Percentiles rank a stretch among this genome's conserved stretches.
These are phyloP conservation scores for Plasmodium relictum DNA, from an alignment of 169 alveolate species.

Conservation along the genomic window DNA sequence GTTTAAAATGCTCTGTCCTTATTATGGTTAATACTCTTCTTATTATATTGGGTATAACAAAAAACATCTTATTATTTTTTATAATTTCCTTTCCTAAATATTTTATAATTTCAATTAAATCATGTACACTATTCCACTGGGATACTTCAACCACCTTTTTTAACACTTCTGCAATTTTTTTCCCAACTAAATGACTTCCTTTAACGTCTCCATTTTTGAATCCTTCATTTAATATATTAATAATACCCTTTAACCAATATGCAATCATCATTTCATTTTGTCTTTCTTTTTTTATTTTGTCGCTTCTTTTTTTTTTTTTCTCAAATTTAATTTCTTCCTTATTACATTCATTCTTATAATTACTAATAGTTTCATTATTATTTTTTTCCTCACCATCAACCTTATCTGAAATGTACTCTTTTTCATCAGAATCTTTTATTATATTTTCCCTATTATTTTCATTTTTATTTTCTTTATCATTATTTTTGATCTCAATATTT, in stretches of 20 bases:
- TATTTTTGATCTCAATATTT: too few relatives aligned
- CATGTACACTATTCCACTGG: slow-evolving; percentile 66
- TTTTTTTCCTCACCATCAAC: too few relatives aligned
- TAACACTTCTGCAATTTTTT: slow-evolving; percentile 66
- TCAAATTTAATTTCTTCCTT: slow-evolving; percentile 60
- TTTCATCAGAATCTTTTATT: too few relatives aligned
- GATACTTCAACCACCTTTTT: slow-evolving; percentile 67
- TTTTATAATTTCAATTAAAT: slow-evolving; percentile 71
- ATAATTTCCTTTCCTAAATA: slow-evolving; percentile 73
- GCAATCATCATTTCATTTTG: slow-evolving; percentile 64
- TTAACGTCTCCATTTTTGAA: slow-evolving; percentile 59
- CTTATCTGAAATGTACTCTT: too few relatives aligned
- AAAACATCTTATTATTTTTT: slow-evolving; percentile 65
- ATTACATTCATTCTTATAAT: slow-evolving; percentile 8
- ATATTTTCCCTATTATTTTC: too few relatives aligned
- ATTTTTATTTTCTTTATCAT: too few relatives aligned
- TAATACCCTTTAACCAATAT: slow-evolving; percentile 75
- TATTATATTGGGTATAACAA: slow-evolving; percentile 60
- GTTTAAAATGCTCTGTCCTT: slow-evolving; percentile 71
- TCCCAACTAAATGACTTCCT: slow-evolving; percentile 67
- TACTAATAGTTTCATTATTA: background rate
- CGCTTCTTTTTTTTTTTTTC: slow-evolving; percentile 52
- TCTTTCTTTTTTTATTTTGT: slow-evolving; percentile 55
- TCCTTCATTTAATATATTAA: slow-evolving; percentile 43
- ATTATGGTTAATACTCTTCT: slow-evolving; percentile 70